Evolutionary conservation across 129 eudicot species (phyloP).

Genomic region (Tanacetum coccineum): DNA sequence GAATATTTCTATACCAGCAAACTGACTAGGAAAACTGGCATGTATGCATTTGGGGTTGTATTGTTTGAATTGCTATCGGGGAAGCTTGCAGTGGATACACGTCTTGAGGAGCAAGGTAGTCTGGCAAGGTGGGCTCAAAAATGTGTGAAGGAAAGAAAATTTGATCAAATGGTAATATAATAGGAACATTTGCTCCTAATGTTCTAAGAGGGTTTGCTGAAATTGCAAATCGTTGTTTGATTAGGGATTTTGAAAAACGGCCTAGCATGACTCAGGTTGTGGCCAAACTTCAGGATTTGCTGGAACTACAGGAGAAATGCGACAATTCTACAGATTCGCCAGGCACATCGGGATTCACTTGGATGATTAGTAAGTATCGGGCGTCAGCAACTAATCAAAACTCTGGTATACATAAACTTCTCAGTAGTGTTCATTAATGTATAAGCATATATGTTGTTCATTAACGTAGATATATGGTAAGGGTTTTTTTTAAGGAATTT

Average conservation of each 20-base stretch:
- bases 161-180: slow-evolving; percentile 10
- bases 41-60: slow-evolving; percentile 28
- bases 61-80: slow-evolving; percentile 25
- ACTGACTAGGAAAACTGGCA: slow-evolving; percentile 26
- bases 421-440: not conserved
- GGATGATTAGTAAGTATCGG: not conserved
- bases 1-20: slow-evolving; percentile 19
- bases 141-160: slow-evolving; percentile 13
- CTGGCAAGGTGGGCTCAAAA: slow-evolving; percentile 27
- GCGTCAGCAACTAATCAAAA: not conserved
- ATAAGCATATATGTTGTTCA: too few species aligned
- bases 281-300: slow-evolving; percentile 17
- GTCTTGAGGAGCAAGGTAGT: slow-evolving; percentile 11
- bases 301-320: slow-evolving; percentile 10
- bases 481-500: too few species aligned
- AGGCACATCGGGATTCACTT: not conserved
- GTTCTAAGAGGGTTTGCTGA: slow-evolving; percentile 1
- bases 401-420: not conserved
- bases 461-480: too few species aligned
- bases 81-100: slow-evolving; percentile 21
- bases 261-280: slow-evolving; percentile 32
- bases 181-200: not conserved
- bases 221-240: slow-evolving; percentile 22
- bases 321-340: not conserved
- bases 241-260: slow-evolving; percentile 1